Percentiles rank a stretch among this genome's conserved stretches.
phyloP scores from a whole-genome alignment of 2,329 filamentous ascomycete genomes.

The Fusarium luffae region DNA sequence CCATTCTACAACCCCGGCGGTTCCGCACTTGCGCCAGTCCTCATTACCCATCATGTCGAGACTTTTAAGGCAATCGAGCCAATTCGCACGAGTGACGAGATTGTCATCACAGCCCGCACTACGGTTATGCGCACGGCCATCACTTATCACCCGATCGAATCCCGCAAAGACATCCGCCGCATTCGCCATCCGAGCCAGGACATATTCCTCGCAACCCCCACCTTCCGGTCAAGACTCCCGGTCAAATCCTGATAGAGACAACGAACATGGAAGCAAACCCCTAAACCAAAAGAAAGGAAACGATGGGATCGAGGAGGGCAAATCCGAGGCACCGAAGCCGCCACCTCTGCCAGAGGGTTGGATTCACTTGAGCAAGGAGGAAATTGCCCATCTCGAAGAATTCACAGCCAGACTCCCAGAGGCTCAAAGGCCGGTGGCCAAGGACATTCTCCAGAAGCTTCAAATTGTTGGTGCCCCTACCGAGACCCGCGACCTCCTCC shows the following conservation, averaged over 20 bases:
- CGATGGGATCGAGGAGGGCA: constrained; percentile 23
- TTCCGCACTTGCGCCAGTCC: constrained; percentile 50
- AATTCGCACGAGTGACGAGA: constrained; percentile 71
- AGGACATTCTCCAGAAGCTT: constrained; percentile 70
- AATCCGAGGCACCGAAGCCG: constrained; percentile 43
- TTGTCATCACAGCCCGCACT: constrained; percentile 64
- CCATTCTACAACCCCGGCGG: constrained; percentile 47
- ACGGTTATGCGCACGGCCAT: constrained; percentile 56
- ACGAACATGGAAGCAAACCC: constrained; percentile 37
- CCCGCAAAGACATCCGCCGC: constrained; percentile 44
- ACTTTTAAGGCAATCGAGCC: constrained; percentile 73
- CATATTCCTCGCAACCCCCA: constrained; percentile 54
- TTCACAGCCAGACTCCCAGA: constrained; percentile 72
- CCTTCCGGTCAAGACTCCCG: constrained; percentile 52
- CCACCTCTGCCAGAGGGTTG: constrained; percentile 58
- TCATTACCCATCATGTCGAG: constrained; percentile 67
- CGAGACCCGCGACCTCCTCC: constrained; percentile 70
- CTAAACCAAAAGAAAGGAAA: constrained; percentile 35
- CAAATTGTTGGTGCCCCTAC: constrained; percentile 75
- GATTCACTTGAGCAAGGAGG: constrained; percentile 59
- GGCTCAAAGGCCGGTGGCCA: constrained; percentile 68
- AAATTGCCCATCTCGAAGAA: constrained; percentile 65
- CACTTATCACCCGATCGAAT: constrained; percentile 48
- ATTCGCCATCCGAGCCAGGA: constrained; percentile 49
- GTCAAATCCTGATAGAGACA: constrained; percentile 43